These are phyloP conservation scores for Amyloporia xantha DNA, from an alignment of 768 basidiomycete species.

Conservation along the genomic window DNA sequence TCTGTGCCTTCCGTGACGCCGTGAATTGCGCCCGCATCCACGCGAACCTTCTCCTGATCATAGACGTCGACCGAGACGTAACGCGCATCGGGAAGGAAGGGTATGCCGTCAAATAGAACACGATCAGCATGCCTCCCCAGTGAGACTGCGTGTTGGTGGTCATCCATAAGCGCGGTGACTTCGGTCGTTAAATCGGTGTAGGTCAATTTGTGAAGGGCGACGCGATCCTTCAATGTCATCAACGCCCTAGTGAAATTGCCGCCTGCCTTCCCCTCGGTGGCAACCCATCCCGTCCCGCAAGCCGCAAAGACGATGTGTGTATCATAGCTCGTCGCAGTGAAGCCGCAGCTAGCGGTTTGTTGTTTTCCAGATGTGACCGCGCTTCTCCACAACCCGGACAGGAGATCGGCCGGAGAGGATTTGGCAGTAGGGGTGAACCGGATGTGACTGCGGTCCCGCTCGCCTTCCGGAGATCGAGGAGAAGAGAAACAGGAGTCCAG, in stretches of 20 bases:
- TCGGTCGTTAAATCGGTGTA: slow-evolving; percentile 42
- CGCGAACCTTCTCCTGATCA: slow-evolving; percentile 36
- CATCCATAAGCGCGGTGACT: slow-evolving; percentile 32
- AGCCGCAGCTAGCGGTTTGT: slow-evolving; percentile 35
- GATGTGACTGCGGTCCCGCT: slow-evolving; percentile 38
- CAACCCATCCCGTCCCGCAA: slow-evolving; percentile 46
- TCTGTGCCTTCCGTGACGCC: slow-evolving; percentile 60
- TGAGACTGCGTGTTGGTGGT: slow-evolving; percentile 44
- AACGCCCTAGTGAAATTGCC: slow-evolving; percentile 57
- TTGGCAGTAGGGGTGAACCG: slow-evolving; percentile 60
- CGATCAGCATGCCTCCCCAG: slow-evolving; percentile 43
- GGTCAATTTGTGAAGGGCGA: slow-evolving; percentile 48
- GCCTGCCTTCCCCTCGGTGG: slow-evolving; percentile 55
- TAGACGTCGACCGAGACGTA: slow-evolving; percentile 37
- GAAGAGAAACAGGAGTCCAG: slow-evolving; percentile 59
- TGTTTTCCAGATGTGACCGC: slow-evolving; percentile 37
- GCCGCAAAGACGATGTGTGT: slow-evolving; percentile 54
- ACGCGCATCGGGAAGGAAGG: slow-evolving; percentile 44
- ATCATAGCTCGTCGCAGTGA: slow-evolving; percentile 32
- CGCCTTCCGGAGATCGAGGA: slow-evolving; percentile 30
- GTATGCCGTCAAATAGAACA: slow-evolving; percentile 47
- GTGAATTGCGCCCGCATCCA: slow-evolving; percentile 55
- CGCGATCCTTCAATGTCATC: slow-evolving; percentile 36
- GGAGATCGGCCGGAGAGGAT: slow-evolving; percentile 47
- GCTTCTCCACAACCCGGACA: slow-evolving; percentile 48